Evolutionary conservation across 2,329 filamentous ascomycete species (phyloP), one percentile per base, ranked within the genome.

Genomic region (Nigrograna mackinnonii): DNA sequence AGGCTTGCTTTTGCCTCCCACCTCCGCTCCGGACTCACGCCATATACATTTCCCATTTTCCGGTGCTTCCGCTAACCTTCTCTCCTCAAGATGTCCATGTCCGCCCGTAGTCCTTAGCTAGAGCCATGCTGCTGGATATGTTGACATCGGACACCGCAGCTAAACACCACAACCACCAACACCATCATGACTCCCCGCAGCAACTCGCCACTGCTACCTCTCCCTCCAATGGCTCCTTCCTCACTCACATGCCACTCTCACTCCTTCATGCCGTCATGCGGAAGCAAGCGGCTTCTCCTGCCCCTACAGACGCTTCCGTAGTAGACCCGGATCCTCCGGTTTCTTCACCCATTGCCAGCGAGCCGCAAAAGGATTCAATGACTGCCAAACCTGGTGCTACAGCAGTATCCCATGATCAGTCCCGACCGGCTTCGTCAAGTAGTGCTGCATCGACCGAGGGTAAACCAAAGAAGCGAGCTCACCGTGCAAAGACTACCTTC

Each of bases 401-500:
- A 26, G 31, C 36, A 26, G 39, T 26, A 34, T 57, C 56, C 28
- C 50, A 46, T 38, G 22, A 47, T 18, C 44, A 43, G 40, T 64
- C 62, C 3, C 51, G 74, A 38, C 67, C 71, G 11, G 62, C 62
- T 14, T 71, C 71, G 32, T 68, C 57, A 9, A 49, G 61, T 18
- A 71, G 69, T 44, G 58, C 61, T 37, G 47, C 57, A 19, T 64
- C 65, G 12, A 59, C 67, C 38, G 67, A 63, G 22, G 71, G 66
- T 42, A 60, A 48, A 43, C 53, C 50, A 14, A 71, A 70, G 44
- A 78, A 76, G 57, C 74, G 76, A 7, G 54, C 67, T 1, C 67
- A 71, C 4, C 75, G 82, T 45, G 78, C 76, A 38, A 84, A 80
- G 59, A 87, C 84, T 2, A 78, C 75, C 5, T 90, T 80, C 62